Percentiles rank a stretch among this genome's conserved stretches.
phyloP scores from a whole-genome alignment of 2,329 filamentous ascomycete genomes.

The Nemania abortiva region DNA sequence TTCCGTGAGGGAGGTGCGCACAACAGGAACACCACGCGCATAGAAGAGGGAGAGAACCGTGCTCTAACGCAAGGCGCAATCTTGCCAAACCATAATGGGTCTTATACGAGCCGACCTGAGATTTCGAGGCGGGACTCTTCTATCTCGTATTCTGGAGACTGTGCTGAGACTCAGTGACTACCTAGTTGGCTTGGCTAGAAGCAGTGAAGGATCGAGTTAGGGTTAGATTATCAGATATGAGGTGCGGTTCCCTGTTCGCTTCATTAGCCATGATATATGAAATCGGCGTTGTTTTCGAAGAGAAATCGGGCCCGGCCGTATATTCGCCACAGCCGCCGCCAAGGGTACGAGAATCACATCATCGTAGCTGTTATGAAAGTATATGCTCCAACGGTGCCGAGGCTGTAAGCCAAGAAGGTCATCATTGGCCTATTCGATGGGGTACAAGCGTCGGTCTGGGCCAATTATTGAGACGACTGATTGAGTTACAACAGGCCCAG shows the following conservation, averaged over 20 bases:
- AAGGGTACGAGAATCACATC: slow-evolving; percentile 62
- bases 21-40: neutral
- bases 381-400: slow-evolving; percentile 58
- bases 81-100: neutral
- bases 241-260: neutral
- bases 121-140: neutral
- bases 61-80: no score
- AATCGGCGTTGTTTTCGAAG: slow-evolving; percentile 58
- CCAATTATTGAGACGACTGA: slow-evolving; percentile 59
- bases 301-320: slow-evolving; percentile 58
- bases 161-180: neutral
- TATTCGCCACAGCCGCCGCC: slow-evolving; percentile 58
- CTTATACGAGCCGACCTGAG: neutral
- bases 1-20: neutral
- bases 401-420: slow-evolving; percentile 56
- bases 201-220: slow-evolving; percentile 20
- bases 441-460: slow-evolving; percentile 60
- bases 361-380: slow-evolving; percentile 63
- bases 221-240: neutral
- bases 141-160: neutral
- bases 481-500: slow-evolving; percentile 56
- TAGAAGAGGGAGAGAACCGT: neutral
- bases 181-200: neutral
- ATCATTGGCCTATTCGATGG: slow-evolving; percentile 61
- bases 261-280: neutral